Conservation (phyloP, 352 stramenopile species). For the Globisporangium ultimum region DNA sequence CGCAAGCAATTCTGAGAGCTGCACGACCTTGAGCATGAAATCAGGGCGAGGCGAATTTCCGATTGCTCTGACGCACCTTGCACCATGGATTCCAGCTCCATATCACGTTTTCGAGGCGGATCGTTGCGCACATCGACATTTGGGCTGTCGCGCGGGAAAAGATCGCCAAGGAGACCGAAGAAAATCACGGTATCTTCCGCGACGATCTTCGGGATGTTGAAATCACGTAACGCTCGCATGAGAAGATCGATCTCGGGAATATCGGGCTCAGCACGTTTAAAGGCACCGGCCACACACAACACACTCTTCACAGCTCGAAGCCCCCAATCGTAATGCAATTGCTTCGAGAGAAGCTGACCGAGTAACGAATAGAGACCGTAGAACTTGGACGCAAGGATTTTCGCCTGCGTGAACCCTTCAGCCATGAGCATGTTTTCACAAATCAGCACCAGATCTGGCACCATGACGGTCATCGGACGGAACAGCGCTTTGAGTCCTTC, state of each 20-base stretch:
- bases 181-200: slow-evolving; percentile 95
- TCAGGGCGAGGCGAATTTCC: slow-evolving; percentile 77
- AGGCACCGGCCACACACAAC: slow-evolving; percentile 91
- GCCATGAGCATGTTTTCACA: slow-evolving; percentile 98
- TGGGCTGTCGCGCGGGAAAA: slow-evolving; percentile 89
- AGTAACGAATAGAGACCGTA: slow-evolving; percentile 94
- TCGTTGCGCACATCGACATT: slow-evolving; percentile 89
- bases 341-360: slow-evolving; percentile 91
- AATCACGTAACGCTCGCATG: slow-evolving; percentile 95
- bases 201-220: slow-evolving; percentile 97
- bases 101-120: slow-evolving; percentile 89
- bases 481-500: slow-evolving; percentile 95
- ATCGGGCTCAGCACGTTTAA: slow-evolving; percentile 93
- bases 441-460: slow-evolving; percentile 94
- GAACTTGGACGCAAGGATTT: slow-evolving; percentile 95
- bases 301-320: slow-evolving; percentile 95
- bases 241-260: slow-evolving; percentile 92
- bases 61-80: slow-evolving; percentile 72
- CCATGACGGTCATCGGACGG: slow-evolving; percentile 96
- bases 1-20: slow-evolving; percentile 92
- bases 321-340: slow-evolving; percentile 95
- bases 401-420: slow-evolving; percentile 93
- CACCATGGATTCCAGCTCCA: slow-evolving; percentile 90
- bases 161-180: slow-evolving; percentile 91
- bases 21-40: slow-evolving; percentile 94